Base-by-base conservation (phyloP, 768 basidiomycete species). In the Boletus rubropictus region DNA sequence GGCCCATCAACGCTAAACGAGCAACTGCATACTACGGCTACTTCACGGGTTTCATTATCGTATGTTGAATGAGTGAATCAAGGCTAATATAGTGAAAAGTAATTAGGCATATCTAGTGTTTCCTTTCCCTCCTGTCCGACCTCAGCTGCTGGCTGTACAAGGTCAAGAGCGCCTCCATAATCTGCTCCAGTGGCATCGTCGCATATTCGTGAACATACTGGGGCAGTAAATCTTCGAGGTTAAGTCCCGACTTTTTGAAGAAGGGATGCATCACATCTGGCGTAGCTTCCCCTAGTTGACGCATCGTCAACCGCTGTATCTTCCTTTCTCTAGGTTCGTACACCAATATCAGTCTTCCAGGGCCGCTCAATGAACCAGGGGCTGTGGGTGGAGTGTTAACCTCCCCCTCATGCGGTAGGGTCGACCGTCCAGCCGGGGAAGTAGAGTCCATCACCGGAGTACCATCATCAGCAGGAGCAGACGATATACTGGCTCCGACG, bases 171-270 rank as follows among this genome's bases (percentile, higher is more conserved):
- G 80, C 77, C 57, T 88, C 86, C 81, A 89, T 86, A 42, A 93
- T 87, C 60, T 86, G 79, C 67, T 90, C 89, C 39, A 91, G 67
- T 3, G 90, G 87, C 46, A 74, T 69, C n/a, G 87, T 84, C 6
- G 86, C 90, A 51, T 87, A 91, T 64, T 93, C 89, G 48, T 91
- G 79, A 31, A 92, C 85, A 57, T 89, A 90, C 53, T 87, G 86
- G 11, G 89, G 89, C n/a, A 91, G 60, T 1, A 86, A 82, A 52
- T 89, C 87, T 60, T 89, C 85, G 41, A 91, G 66, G 60, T 80
- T 89, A 69, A 91, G 88, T 0, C 88, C 86, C 2, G 86, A 81
- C 59, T 81, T 86, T 58, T 89, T 85, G 68, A 89, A 89, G 67
- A 88, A 87, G 3, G 85, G 85, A 62, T 86, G 86, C 86, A 86